A percentile compares a stretch with the other conserved stretches of the same genome.
Evolutionary conservation across 371 early-diverging fungal species (phyloP).

Genomic region (Syncephalis plumigaleata): DNA sequence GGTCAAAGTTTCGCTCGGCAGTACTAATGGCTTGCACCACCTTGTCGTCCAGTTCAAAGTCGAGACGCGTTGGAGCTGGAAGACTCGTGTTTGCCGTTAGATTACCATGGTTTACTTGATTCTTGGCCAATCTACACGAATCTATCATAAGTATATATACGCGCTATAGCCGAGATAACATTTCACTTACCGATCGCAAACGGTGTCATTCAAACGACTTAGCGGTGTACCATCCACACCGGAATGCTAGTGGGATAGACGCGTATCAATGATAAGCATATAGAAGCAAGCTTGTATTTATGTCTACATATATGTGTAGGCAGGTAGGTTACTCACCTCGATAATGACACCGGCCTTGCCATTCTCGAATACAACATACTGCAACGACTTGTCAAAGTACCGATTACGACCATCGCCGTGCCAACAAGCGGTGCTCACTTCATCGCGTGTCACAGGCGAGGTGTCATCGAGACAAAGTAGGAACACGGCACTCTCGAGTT

Average conservation of each 20-base stretch:
- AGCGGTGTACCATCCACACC: slow-evolving; percentile 94
- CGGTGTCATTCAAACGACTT: slow-evolving; percentile 41
- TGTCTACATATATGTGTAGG: too few species aligned
- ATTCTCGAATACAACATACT: slow-evolving; percentile 89
- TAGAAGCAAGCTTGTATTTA: too few species aligned
- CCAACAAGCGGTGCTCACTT: slow-evolving; percentile 68
- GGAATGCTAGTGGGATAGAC: slow-evolving; percentile 38
- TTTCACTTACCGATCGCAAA: slow-evolving; percentile 7
- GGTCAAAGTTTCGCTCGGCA: slow-evolving; percentile 52
- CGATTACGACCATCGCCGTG: slow-evolving; percentile 88
- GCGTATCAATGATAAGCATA: neutral
- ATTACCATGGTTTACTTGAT: slow-evolving; percentile 41
- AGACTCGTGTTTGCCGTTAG: slow-evolving; percentile 24
- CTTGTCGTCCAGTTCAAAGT: slow-evolving; percentile 41
- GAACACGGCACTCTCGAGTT: slow-evolving; percentile 69
- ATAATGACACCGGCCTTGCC: slow-evolving; percentile 90
- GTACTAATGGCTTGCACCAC: slow-evolving; percentile 30
- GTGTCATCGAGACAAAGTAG: slow-evolving; percentile 75
- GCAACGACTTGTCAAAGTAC: slow-evolving; percentile 82
- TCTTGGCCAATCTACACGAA: too few species aligned
- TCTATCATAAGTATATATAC: slow-evolving; percentile 8
- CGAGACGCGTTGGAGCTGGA: slow-evolving; percentile 44
- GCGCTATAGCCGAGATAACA: too few species aligned
- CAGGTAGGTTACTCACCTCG: slow-evolving; percentile 47
- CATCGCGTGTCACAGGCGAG: slow-evolving; percentile 70